Evolutionary conservation across 495 filamentous ascomycete genomes (phyloP).

Genomic region (Penicillium pancosmium): DNA sequence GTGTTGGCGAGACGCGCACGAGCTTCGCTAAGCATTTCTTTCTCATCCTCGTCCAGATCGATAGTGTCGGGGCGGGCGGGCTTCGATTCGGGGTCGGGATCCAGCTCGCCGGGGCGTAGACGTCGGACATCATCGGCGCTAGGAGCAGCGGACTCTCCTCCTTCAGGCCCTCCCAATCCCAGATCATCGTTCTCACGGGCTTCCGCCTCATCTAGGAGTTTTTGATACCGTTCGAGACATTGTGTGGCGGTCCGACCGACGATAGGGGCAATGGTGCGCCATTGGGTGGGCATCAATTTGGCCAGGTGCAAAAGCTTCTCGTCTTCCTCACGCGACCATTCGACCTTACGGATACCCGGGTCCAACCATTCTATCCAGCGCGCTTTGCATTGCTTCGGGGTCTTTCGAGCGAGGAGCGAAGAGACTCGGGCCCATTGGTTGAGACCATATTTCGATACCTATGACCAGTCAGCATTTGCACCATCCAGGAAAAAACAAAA

Average conservation of each 20-base stretch:
- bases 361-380: slow-evolving; percentile 99
- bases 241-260: slow-evolving; percentile 96
- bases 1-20: slow-evolving; percentile 95
- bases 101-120: slow-evolving; percentile 88
- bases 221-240: slow-evolving; percentile 95
- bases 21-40: slow-evolving; percentile 98
- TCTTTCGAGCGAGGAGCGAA: slow-evolving; percentile 94
- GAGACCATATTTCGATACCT: slow-evolving; percentile 93
- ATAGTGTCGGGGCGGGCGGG: slow-evolving; percentile 97
- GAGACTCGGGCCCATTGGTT: slow-evolving; percentile 99
- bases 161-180: slow-evolving; percentile 83
- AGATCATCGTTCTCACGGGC: slow-evolving; percentile 81
- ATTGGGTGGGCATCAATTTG: slow-evolving; percentile 98
- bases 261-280: slow-evolving; percentile 96
- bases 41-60: slow-evolving; percentile 97
- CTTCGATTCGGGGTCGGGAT: slow-evolving; percentile 95
- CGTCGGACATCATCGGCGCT: slow-evolving; percentile 91
- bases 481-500: background rate
- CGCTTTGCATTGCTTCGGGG: slow-evolving; percentile 98
- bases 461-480: slow-evolving; percentile 27
- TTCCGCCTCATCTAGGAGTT: slow-evolving; percentile 93
- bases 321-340: slow-evolving; percentile 98
- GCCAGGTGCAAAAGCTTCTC: slow-evolving; percentile 95
- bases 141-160: slow-evolving; percentile 84
- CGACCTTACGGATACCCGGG: slow-evolving; percentile 94